These are phyloP conservation scores for Tuber magnatum DNA, from an alignment of 495 filamentous ascomycete genomes.

Conservation along the genomic window DNA sequence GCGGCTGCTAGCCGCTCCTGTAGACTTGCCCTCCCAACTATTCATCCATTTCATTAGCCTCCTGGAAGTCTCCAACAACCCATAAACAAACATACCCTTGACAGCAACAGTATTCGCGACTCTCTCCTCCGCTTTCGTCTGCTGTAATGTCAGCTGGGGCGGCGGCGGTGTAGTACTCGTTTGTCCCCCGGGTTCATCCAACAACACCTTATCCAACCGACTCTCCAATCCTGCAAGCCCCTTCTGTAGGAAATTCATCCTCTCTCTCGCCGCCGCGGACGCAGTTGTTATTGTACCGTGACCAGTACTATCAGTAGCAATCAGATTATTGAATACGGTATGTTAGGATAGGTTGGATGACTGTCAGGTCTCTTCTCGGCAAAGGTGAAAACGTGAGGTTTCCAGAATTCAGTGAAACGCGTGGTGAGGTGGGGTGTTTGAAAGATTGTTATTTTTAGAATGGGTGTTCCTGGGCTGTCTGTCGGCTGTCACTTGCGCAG, in stretches of 20 bases:
- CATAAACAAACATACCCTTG: constrained; percentile 18
- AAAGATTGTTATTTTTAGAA: background rate
- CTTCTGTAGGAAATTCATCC: constrained; percentile 64
- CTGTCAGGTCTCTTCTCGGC: background rate
- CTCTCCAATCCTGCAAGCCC: constrained; percentile 93
- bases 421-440: background rate
- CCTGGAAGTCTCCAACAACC: background rate
- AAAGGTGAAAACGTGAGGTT: background rate
- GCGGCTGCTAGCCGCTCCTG: constrained; percentile 78
- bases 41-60: constrained; percentile 47
- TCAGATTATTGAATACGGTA: background rate
- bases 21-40: constrained; percentile 42
- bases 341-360: background rate
- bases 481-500: background rate
- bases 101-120: constrained; percentile 21
- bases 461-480: background rate
- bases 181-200: constrained; percentile 57
- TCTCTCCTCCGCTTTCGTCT: constrained; percentile 23
- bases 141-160: background rate
- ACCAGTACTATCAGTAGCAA: background rate
- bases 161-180: constrained; percentile 18
- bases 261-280: background rate
- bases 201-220: constrained; percentile 80
- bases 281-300: background rate
- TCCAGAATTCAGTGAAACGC: background rate